A percentile compares a stretch with the other conserved stretches of the same genome.
Evolutionary conservation across 177 flowering plant genomes (phyloP).

Genomic region (Vitis hybrid): DNA sequence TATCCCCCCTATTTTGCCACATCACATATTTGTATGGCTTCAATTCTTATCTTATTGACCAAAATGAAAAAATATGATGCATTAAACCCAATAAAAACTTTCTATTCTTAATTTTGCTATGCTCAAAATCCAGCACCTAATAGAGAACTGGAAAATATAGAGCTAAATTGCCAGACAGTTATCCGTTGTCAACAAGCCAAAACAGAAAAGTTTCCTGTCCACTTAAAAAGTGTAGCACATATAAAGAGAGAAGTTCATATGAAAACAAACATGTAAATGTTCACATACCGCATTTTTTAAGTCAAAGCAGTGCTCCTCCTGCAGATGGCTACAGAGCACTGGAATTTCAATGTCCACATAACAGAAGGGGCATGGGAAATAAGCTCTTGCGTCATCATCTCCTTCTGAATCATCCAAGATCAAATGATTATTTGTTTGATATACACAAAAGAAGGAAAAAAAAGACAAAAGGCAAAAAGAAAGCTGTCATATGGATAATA

Average conservation of each 20-base stretch:
- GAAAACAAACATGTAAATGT: background rate
- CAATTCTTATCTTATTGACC: background rate
- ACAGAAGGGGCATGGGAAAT: conserved; percentile 87
- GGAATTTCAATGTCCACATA: conserved; percentile 66
- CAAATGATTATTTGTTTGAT: conserved; percentile 36
- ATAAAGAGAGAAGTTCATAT: background rate
- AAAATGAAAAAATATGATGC: background rate
- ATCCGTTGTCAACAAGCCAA: background rate
- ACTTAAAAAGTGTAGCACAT: background rate
- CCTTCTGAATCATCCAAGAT: conserved; percentile 49
- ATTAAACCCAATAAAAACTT: background rate
- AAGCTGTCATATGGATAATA: background rate
- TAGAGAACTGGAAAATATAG: background rate
- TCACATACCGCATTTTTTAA: conserved; percentile 63
- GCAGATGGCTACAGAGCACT: conserved; percentile 56
- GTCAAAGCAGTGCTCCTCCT: conserved; percentile 90
- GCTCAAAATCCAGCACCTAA: background rate
- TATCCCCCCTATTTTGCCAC: background rate
- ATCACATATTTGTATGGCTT: background rate
- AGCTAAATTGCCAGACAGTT: background rate
- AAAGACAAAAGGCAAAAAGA: background rate
- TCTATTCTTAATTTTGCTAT: background rate
- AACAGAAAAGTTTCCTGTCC: background rate
- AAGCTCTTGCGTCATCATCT: conserved; percentile 57
- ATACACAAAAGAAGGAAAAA: background rate